These are phyloP conservation scores for Penicillium cataractarum DNA, from an alignment of 495 filamentous ascomycete genomes.

Conservation along the genomic window DNA sequence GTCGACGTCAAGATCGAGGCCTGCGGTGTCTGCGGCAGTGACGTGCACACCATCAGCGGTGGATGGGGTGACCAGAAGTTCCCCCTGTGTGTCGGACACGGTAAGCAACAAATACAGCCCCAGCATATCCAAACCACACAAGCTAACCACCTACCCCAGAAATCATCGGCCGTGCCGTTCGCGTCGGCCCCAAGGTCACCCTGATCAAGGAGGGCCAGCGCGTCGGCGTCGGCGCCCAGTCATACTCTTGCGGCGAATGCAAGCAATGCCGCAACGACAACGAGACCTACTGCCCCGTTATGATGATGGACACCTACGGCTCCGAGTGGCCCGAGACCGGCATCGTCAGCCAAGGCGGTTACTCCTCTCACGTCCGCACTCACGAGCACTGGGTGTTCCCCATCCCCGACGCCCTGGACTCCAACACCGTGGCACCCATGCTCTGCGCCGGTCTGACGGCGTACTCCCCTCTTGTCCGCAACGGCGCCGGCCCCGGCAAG, in stretches of 20 bases:
- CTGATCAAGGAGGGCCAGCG: slow-evolving; percentile 73
- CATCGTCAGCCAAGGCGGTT: slow-evolving; percentile 66
- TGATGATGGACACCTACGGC: slow-evolving; percentile 65
- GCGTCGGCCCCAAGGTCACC: slow-evolving; percentile 69
- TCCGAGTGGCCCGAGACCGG: slow-evolving; percentile 65
- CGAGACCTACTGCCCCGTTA: slow-evolving; percentile 77
- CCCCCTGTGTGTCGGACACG: slow-evolving; percentile 73
- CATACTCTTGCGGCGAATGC: slow-evolving; percentile 72
- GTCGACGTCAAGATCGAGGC: slow-evolving; percentile 72
- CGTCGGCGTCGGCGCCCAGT: slow-evolving; percentile 80
- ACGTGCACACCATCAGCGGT: slow-evolving; percentile 75
- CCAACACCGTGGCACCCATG: slow-evolving; percentile 77
- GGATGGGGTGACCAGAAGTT: slow-evolving; percentile 74
- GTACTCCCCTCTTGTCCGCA: slow-evolving; percentile 75
- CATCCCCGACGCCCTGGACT: slow-evolving; percentile 74
- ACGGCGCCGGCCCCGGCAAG: slow-evolving; percentile 76
- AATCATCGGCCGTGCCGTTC: slow-evolving; percentile 70
- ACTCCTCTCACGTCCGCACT: slow-evolving; percentile 70
- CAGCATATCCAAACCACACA: background rate
- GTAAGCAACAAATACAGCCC: slow-evolving; percentile 21
- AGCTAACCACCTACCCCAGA: slow-evolving; percentile 40
- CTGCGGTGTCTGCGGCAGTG: slow-evolving; percentile 80
- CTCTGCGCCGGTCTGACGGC: slow-evolving; percentile 85
- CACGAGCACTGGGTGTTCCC: slow-evolving; percentile 77
- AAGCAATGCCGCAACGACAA: slow-evolving; percentile 69